These are phyloP conservation scores for Bipolaris bicolor DNA, from an alignment of 2,329 filamentous ascomycete species.

Conservation along the genomic window DNA sequence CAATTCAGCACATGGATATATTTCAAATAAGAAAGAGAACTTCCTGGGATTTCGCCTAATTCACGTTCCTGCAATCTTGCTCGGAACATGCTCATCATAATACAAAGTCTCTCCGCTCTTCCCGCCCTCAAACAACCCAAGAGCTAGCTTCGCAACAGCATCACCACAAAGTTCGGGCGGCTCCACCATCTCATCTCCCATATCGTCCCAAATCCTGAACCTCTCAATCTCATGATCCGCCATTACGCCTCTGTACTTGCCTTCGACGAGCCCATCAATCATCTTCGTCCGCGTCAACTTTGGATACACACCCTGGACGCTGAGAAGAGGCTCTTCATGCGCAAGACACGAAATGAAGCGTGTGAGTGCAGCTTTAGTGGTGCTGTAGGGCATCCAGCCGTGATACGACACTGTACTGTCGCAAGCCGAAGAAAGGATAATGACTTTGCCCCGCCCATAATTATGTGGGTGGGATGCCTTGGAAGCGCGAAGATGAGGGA, in stretches of 20 bases:
- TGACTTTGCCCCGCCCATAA: slow-evolving; percentile 25
- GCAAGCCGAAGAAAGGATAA: slow-evolving; percentile 32
- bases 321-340: slow-evolving; percentile 31
- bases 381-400: slow-evolving; percentile 35
- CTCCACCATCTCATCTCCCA: slow-evolving; percentile 35
- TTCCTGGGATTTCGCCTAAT: not conserved
- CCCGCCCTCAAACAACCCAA: slow-evolving; percentile 31
- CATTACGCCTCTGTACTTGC: slow-evolving; percentile 31
- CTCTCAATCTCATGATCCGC: slow-evolving; percentile 38
- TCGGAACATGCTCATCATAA: slow-evolving; percentile 37
- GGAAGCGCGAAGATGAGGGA: slow-evolving; percentile 28
- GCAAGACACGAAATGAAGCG: slow-evolving; percentile 34
- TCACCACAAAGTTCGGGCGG: slow-evolving; percentile 31
- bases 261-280: slow-evolving; percentile 28
- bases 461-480: slow-evolving; percentile 22
- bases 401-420: slow-evolving; percentile 29
- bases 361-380: slow-evolving; percentile 33
- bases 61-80: slow-evolving; percentile 24
- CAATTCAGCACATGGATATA: no score
- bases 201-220: slow-evolving; percentile 31
- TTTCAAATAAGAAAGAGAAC: not conserved
- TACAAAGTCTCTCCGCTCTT: slow-evolving; percentile 31
- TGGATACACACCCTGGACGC: slow-evolving; percentile 34
- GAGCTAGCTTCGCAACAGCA: slow-evolving; percentile 30
- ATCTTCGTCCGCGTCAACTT: slow-evolving; percentile 37